These are phyloP conservation scores for Solanum piurae DNA, from an alignment of 257 asterid genomes.

Conservation along the genomic window DNA sequence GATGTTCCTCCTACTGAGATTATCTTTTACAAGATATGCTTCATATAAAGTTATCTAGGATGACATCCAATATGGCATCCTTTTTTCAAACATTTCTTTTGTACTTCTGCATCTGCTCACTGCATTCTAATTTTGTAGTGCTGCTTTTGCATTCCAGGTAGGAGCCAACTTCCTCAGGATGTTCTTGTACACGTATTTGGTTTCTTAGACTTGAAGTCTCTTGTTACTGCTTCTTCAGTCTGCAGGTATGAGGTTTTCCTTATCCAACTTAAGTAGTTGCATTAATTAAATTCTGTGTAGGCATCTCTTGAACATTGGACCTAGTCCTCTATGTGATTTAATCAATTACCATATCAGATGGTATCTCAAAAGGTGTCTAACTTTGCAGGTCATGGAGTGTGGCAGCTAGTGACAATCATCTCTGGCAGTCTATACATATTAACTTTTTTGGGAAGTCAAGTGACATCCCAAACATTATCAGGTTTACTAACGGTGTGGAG, in stretches of 20 bases:
- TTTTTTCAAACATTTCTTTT: neutral
- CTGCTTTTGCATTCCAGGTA: slow-evolving; percentile 29
- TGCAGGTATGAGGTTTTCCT: slow-evolving; percentile 38
- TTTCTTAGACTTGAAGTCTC: slow-evolving; percentile 58
- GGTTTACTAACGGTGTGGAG: neutral
- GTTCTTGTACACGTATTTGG: slow-evolving; percentile 54
- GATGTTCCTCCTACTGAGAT: neutral
- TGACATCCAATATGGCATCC: neutral
- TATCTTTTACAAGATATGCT: neutral
- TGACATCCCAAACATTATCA: neutral
- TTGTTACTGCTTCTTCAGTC: slow-evolving; percentile 59
- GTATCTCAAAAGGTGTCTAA: neutral
- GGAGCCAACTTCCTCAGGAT: slow-evolving; percentile 47
- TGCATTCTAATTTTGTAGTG: neutral
- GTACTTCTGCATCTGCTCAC: neutral
- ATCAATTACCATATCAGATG: neutral
- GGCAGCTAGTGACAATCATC: slow-evolving; percentile 54
- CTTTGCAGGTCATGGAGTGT: slow-evolving; percentile 58
- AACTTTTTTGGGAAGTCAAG: slow-evolving; percentile 25
- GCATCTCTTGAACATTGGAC: neutral
- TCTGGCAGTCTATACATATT: slow-evolving; percentile 48
- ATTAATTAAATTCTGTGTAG: neutral
- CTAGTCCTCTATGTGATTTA: neutral
- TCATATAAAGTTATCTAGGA: neutral
- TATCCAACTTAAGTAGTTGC: neutral